Conservation (phyloP, 2,329 filamentous ascomycete species). For the Ceratocystis huliohia region DNA sequence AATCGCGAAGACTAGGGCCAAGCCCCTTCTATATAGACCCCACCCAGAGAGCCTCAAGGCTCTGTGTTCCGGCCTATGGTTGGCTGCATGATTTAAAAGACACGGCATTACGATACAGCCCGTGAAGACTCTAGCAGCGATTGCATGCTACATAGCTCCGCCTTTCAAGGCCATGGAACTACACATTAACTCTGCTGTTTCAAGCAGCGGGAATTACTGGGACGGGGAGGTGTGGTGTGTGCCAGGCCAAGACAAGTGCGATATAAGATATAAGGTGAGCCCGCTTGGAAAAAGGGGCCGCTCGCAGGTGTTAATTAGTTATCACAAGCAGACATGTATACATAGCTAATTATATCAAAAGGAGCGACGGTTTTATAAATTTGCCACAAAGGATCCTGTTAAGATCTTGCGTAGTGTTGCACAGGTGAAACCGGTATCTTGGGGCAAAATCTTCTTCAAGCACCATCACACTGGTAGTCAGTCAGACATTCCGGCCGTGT, state of each 20-base stretch:
- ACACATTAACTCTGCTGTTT: no score
- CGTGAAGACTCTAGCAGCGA: neutral
- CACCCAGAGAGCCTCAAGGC: neutral
- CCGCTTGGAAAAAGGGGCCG: no score
- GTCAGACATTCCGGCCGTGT: no score
- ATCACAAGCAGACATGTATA: neutral
- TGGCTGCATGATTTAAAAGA: neutral
- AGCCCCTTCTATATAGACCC: neutral
- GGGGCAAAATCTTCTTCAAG: neutral
- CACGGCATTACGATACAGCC: neutral
- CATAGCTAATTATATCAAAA: neutral
- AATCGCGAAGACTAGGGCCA: neutral
- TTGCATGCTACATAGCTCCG: neutral
- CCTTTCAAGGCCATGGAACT: no score
- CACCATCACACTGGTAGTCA: no score
- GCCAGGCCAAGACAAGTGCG: neutral
- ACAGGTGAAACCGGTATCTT: conserved; percentile 7
- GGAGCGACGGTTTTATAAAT: neutral
- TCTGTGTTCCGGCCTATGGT: neutral
- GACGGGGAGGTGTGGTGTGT: neutral
- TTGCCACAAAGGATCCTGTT: conserved; percentile 6
- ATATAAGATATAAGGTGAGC: neutral
- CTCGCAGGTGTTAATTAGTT: neutral
- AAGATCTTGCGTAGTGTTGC: neutral
- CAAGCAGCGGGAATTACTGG: no score